A percentile compares a stretch with the other conserved stretches of the same genome.
Conservation (phyloP, 2,329 filamentous ascomycete species). For the Aspergillus arachidicola region DNA sequence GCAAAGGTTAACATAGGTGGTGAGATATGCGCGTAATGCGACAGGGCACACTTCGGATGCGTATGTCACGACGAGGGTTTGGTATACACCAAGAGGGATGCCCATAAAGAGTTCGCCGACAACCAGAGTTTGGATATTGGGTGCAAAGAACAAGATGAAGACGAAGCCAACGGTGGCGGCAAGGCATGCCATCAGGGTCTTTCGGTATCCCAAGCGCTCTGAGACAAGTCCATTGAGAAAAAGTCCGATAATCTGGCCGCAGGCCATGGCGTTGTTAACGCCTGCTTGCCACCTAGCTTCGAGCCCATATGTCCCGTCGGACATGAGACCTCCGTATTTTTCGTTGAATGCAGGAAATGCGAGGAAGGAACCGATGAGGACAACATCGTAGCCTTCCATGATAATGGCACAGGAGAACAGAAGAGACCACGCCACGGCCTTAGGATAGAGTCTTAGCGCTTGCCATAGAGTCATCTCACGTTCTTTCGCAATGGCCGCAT, state of each 20-base stretch:
- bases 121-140: background rate
- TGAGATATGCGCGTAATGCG: constrained; percentile 5
- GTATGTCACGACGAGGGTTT: constrained; percentile 8
- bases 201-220: constrained; percentile 23
- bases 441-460: constrained; percentile 27
- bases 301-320: constrained; percentile 29
- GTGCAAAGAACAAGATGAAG: constrained; percentile 8
- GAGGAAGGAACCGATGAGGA: constrained; percentile 43
- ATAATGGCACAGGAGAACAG: constrained; percentile 38
- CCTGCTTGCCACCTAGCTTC: constrained; percentile 40
- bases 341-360: constrained; percentile 14
- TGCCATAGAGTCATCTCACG: constrained; percentile 33
- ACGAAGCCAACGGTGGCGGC: constrained; percentile 2
- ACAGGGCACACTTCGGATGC: constrained; percentile 6
- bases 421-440: constrained; percentile 40
- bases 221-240: constrained; percentile 23
- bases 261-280: constrained; percentile 35
- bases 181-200: constrained; percentile 18
- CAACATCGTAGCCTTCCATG: constrained; percentile 45
- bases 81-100: constrained; percentile 6
- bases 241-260: constrained; percentile 33
- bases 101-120: constrained; percentile 10
- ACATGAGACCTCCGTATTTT: constrained; percentile 16
- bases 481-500: constrained; percentile 23
- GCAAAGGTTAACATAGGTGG: constrained; percentile 11